phyloP scores from a whole-genome alignment of 768 basidiomycete species.

The Tulasnella calospora region DNA sequence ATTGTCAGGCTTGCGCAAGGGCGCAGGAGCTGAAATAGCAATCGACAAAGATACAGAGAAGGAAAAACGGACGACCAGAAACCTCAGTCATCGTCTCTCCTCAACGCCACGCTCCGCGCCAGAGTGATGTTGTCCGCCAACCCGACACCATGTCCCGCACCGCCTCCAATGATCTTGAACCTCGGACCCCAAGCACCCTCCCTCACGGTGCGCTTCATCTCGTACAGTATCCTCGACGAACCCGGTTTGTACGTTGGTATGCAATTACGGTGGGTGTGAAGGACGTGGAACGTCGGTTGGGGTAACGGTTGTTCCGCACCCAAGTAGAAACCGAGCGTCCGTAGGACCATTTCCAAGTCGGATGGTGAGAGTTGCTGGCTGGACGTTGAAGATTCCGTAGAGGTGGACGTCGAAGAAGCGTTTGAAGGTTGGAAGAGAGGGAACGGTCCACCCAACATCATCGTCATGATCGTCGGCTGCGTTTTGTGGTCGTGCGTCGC shows the following conservation, averaged over 20 bases:
- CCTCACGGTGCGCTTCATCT: neutral
- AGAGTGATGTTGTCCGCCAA: neutral
- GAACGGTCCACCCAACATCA: constrained; percentile 87
- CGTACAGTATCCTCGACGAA: constrained; percentile 39
- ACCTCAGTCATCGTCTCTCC: neutral
- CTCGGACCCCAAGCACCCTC: neutral
- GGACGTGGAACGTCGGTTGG: constrained; percentile 49
- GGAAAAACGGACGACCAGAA: neutral
- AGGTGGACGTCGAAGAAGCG: constrained; percentile 34
- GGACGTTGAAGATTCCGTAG: constrained; percentile 31
- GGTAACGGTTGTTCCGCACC: constrained; percentile 43
- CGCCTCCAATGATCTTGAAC: neutral
- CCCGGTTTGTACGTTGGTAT: constrained; percentile 76
- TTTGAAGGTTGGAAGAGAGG: constrained; percentile 29
- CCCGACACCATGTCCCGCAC: neutral
- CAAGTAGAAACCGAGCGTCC: constrained; percentile 40
- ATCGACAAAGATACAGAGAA: neutral
- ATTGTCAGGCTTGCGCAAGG: neutral
- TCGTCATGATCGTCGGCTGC: constrained; percentile 68
- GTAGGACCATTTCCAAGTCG: constrained; percentile 17
- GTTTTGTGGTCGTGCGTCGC: constrained; percentile 30
- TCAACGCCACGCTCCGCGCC: neutral
- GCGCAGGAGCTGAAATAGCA: neutral
- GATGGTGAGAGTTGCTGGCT: constrained; percentile 29
- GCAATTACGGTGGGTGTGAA: constrained; percentile 56